Evolutionary conservation across 2,329 filamentous ascomycete species (phyloP).

Genomic region (Talaromyces sp.): DNA sequence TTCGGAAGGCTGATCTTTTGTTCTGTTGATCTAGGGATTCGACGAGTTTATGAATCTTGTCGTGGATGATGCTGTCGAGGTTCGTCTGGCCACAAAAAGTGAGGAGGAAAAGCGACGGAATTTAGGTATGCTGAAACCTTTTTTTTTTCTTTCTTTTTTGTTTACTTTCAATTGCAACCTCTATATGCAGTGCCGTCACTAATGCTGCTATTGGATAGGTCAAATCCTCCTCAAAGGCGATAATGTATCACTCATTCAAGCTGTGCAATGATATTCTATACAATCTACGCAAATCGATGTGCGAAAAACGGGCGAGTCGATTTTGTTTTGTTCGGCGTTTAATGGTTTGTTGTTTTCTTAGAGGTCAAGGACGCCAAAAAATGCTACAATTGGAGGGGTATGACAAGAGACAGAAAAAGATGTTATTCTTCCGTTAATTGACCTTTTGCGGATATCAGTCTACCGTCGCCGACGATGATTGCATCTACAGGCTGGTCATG

Average conservation of each 20-base stretch:
- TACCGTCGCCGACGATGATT: constrained; percentile 66
- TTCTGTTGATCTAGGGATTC: constrained; percentile 63
- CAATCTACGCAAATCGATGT: not conserved
- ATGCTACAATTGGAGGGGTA: constrained; percentile 13
- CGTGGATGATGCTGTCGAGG: constrained; percentile 89
- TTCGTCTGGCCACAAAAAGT: constrained; percentile 76
- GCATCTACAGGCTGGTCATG: constrained; percentile 78
- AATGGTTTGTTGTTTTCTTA: constrained; percentile 15
- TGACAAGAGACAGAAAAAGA: constrained; percentile 12
- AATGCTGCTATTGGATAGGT: constrained; percentile 45
- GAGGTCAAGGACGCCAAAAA: not conserved
- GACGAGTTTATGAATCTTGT: constrained; percentile 99
- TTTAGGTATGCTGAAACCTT: constrained; percentile 56
- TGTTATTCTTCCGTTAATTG: constrained; percentile 19
- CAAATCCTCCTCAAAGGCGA: constrained; percentile 85
- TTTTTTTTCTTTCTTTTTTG: not conserved
- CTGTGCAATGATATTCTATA: constrained; percentile 32
- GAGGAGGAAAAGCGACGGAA: constrained; percentile 72
- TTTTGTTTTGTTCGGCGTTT: constrained; percentile 16
- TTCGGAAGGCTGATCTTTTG: not conserved
- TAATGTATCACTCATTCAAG: constrained; percentile 77
- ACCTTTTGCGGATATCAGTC: constrained; percentile 40
- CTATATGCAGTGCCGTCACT: not conserved
- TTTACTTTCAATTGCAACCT: not conserved
- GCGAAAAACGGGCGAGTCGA: not conserved